Evolutionary conservation across 2,329 filamentous ascomycete genomes (phyloP).

Genomic region (Sphaerulina musiva): DNA sequence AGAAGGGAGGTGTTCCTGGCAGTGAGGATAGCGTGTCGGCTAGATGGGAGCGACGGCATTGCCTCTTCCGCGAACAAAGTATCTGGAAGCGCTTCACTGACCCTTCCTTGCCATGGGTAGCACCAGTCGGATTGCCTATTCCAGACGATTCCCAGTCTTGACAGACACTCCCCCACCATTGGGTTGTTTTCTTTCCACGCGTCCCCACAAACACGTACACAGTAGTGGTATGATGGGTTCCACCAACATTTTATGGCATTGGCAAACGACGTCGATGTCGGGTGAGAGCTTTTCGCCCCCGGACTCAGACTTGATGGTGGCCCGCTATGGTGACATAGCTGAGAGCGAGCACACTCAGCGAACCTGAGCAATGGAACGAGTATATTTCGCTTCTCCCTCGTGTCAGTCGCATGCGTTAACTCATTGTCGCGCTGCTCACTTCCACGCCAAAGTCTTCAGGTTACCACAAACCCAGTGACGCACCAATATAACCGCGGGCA

Average conservation of each 20-base stretch:
- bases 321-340: conserved; percentile 1
- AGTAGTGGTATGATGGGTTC: not conserved
- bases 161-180: not conserved
- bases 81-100: conserved; percentile 13
- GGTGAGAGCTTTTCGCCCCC: not conserved
- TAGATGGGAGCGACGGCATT: conserved; percentile 2
- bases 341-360: not conserved
- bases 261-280: not conserved
- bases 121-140: conserved; percentile 8
- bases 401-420: not conserved
- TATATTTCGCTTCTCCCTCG: not conserved
- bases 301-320: not conserved
- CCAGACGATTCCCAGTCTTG: not conserved
- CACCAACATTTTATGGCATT: not conserved
- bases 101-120: not conserved
- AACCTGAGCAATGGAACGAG: not conserved
- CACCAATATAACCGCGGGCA: not conserved
- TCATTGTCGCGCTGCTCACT: not conserved
- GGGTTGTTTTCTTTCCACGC: not conserved
- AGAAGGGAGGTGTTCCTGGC: conserved; percentile 1
- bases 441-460: not conserved
- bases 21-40: conserved; percentile 7
- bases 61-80: conserved; percentile 7
- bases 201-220: not conserved
- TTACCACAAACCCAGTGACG: not conserved